Evolutionary conservation across 2,329 filamentous ascomycete species (phyloP), one percentile per base, ranked within the genome.

Genomic region (Aspergillus tanneri): DNA sequence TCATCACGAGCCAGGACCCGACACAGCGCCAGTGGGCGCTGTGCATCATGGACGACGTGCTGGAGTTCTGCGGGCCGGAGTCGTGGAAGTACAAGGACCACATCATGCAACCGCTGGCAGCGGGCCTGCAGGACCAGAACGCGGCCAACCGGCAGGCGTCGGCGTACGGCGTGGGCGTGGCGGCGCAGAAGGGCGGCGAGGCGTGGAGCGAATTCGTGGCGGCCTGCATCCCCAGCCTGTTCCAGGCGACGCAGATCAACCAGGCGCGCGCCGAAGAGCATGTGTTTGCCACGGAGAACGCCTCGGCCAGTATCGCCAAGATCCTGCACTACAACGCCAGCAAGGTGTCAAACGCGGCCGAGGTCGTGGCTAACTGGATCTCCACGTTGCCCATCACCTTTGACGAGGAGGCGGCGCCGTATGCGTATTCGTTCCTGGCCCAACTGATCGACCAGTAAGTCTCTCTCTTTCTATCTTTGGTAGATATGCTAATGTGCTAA

Each of bases 11-110:
- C 48, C 58, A 66, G 23, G 93, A 99, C 67, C 81, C 90, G 0
- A 97, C 91, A 14, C 92, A 97, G 70, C 84, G 93, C 47, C 93
- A 99, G 68, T 99, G 93, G 93, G 92, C 90, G n/a, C 81, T 99
- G 45, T 99, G 93, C 76, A 96, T 99, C 60, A 90, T 96, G 78
- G 93, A 99, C 64, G 93, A 99, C 68, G 92, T 99, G 27, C 81
- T 99, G 27, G 93, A 99, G 69, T 99, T 97, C 76, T 97, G 91
- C 67, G 91, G 92, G 1, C 81, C 86, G 0, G 85, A 95, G 59
- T 95, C 89, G 61, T 92, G 87, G 77, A 84, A 86, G 57, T 99
- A 95, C 68, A 85, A 86, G 63, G 82, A 85, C 58, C 85, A 91
- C 64, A 96, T 99, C 61, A 84, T 91, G 48, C 84, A 90, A 61